Evolutionary conservation across 805 yeast genomes (phyloP), one percentile per base, ranked within the genome.

Genomic region (Sugiyamaella americana): DNA sequence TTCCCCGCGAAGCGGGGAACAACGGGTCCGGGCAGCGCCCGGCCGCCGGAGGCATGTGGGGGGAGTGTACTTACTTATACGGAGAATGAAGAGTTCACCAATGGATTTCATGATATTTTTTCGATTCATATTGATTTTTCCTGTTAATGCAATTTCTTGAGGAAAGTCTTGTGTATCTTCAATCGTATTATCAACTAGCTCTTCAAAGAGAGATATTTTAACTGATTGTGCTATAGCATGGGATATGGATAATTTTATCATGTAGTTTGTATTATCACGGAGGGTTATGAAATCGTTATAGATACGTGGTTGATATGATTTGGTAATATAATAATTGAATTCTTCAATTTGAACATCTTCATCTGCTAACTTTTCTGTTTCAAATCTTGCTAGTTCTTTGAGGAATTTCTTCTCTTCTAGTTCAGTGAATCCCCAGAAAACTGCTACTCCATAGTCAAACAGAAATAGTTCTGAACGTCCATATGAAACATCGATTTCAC

Each of bases 91-190:
- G 51, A 93, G 74, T 65, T 93, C 98, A 10, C 98, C 98, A 48
- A 93, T 93, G 49, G 93, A 83, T 68, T 88, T 93, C 98, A 93
- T 93, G 47, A 93, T 93, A 56, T 89, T 96, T 57, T 83, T 91
- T 58, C 95, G 79, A 23, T 83, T 79, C 97, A 93, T 88, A 55
- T 84, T 86, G 46, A 93, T 96, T 63, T 89, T 89, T 60, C 98
- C 98, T 8, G 93, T 82, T 30, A 80, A 79, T 1, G 98, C 97
- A 60, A 93, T 87, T 64, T 89, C 95, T 59, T 87, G 94, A 2
- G 98, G 98, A 43, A 93, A 88, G 58, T 89, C 96, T 61, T 91
- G 96, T 1, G 98, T 93, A 61, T 88, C 97, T 62, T 88, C 96
- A 60, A 93, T 93, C 2, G 98, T 93, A 63, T 89, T 89, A 66